Percentiles rank a stretch among this genome's conserved stretches.
phyloP scores from a whole-genome alignment of 495 filamentous ascomycete genomes.

The Daldinia childiae region DNA sequence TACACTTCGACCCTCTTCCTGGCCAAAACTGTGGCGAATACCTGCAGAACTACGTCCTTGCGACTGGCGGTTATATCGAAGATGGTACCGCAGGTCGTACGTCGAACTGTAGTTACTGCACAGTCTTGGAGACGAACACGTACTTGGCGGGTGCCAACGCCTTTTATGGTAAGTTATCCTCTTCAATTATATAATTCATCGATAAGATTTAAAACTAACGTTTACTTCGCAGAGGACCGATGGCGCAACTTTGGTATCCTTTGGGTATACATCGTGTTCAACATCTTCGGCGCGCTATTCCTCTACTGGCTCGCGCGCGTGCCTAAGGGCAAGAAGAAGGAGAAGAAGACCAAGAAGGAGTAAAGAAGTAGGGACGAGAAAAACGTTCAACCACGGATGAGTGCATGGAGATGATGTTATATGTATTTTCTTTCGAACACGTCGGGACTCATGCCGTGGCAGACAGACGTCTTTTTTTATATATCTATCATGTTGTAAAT shows the following conservation, averaged over 20 bases:
- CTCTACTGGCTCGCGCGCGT: slow-evolving; percentile 85
- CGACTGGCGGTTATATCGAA: slow-evolving; percentile 62
- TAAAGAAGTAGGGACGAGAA: slow-evolving; percentile 21
- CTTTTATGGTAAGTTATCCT: slow-evolving; percentile 58
- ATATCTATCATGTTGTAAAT: slow-evolving; percentile 10
- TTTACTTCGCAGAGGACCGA: slow-evolving; percentile 50
- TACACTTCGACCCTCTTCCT: slow-evolving; percentile 62
- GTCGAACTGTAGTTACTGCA: slow-evolving; percentile 68
- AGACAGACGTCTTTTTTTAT: slow-evolving; percentile 5
- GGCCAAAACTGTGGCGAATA: slow-evolving; percentile 68
- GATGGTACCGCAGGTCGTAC: slow-evolving; percentile 57
- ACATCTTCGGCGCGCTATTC: slow-evolving; percentile 72
- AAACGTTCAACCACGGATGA: background rate
- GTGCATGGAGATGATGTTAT: background rate
- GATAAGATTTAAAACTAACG: too few species aligned
- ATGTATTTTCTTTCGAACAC: background rate
- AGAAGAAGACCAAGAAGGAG: slow-evolving; percentile 52
- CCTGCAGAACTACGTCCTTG: slow-evolving; percentile 49
- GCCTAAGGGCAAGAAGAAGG: slow-evolving; percentile 68
- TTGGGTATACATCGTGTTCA: slow-evolving; percentile 80
- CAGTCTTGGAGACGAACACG: slow-evolving; percentile 66
- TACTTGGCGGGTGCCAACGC: slow-evolving; percentile 64
- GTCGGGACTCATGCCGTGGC: background rate
- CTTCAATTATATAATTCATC: too few species aligned
- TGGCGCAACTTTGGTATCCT: slow-evolving; percentile 78